These are phyloP conservation scores for Apiotrichum brassicae DNA, from an alignment of 1,284 basidiomycete species.

Conservation along the genomic window DNA sequence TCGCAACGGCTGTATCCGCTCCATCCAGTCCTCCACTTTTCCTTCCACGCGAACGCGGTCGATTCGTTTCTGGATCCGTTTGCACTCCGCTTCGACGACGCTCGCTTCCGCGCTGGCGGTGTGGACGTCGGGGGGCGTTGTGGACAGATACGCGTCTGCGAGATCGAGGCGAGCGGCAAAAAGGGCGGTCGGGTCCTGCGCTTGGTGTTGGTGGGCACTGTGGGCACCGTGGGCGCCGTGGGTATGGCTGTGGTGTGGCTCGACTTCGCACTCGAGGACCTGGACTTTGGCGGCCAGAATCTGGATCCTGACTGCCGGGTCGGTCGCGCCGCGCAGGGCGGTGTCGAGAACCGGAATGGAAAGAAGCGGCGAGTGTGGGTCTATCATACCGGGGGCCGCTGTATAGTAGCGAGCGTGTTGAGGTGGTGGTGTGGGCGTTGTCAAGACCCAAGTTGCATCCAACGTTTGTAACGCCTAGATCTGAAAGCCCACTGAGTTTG, in stretches of 20 bases:
- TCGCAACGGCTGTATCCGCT: no score
- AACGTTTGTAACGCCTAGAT: no score
- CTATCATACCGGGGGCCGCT: no score
- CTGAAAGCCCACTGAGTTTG: no score
- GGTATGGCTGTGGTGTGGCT: neutral
- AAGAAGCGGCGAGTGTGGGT: constrained; percentile 10
- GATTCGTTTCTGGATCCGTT: constrained; percentile 1
- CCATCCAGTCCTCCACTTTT: no score
- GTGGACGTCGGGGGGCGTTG: constrained; percentile 12
- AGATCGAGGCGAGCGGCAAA: constrained; percentile 22
- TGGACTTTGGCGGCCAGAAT: constrained; percentile 31
- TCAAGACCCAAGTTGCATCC: no score
- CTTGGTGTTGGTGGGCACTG: neutral
- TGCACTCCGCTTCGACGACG: constrained; percentile 22
- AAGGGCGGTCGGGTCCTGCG: constrained; percentile 8
- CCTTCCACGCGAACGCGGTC: neutral
- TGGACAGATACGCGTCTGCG: constrained; percentile 18
- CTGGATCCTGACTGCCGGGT: constrained; percentile 20
- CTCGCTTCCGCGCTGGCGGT: constrained; percentile 24
- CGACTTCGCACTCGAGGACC: constrained; percentile 13
- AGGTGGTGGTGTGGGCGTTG: no score
- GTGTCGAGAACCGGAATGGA: constrained; percentile 11
- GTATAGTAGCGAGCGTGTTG: no score
- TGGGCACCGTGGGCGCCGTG: neutral
- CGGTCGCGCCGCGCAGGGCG: constrained; percentile 2